Conservation (phyloP, 345 rosid species). For the Eutrema japonicum region DNA sequence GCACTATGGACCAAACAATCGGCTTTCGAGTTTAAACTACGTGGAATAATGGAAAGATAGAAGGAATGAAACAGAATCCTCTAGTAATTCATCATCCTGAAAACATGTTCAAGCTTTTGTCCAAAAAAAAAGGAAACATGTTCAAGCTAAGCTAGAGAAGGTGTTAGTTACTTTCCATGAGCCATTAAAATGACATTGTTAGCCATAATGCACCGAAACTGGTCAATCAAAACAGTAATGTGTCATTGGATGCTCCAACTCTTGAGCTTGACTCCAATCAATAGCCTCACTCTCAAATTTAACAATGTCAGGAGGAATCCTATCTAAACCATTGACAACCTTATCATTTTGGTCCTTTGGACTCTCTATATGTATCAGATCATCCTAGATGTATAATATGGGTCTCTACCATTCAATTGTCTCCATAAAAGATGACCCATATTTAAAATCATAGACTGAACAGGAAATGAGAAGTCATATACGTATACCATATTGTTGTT, state of each 20-base stretch:
- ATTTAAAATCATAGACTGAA: no score
- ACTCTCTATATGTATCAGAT: no score
- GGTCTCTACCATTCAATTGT: not conserved
- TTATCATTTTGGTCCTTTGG: not conserved
- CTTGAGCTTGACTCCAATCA: not conserved
- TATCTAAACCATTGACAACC: not conserved
- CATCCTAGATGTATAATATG: no score
- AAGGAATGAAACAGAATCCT: not conserved
- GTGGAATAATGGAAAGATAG: not conserved
- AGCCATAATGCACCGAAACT: not conserved
- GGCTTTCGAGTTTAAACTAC: no score
- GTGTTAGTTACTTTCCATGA: not conserved
- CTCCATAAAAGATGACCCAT: no score
- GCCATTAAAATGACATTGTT: not conserved
- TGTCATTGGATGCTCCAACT: not conserved
- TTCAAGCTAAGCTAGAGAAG: no score
- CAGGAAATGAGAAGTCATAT: no score
- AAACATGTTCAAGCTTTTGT: not conserved
- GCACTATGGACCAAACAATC: not conserved
- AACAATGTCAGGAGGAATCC: not conserved
- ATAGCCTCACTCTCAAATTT: not conserved
- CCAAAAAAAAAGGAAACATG: no score
- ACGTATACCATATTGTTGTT: no score
- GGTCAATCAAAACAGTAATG: not conserved
- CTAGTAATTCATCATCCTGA: not conserved